A percentile compares a stretch with the other conserved stretches of the same genome.
phyloP scores from a whole-genome alignment of 352 stramenopile species.

The Globisporangium iwayamae region DNA sequence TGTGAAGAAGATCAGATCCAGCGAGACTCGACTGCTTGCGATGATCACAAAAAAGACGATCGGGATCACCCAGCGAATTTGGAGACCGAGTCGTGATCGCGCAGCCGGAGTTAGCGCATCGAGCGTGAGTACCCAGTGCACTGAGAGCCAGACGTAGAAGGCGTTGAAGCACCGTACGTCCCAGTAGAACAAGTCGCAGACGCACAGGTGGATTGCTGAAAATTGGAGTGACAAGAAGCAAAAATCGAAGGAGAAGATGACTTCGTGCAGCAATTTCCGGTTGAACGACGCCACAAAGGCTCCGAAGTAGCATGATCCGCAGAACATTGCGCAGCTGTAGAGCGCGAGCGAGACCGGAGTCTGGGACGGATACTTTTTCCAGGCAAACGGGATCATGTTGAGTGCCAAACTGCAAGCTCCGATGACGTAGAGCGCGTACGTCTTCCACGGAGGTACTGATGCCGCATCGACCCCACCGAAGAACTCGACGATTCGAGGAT shows the following conservation, averaged over 20 bases:
- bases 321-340: background rate
- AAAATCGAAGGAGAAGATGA: slow-evolving; percentile 26
- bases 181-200: slow-evolving; percentile 28
- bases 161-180: slow-evolving; percentile 9
- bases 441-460: background rate
- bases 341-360: background rate
- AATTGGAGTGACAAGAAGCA: slow-evolving; percentile 29
- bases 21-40: background rate
- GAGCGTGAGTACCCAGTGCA: slow-evolving; percentile 23
- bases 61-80: background rate
- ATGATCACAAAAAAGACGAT: slow-evolving; percentile 2
- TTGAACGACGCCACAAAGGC: slow-evolving; percentile 7
- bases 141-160: slow-evolving; percentile 16
- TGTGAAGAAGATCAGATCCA: slow-evolving; percentile 4
- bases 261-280: slow-evolving; percentile 1
- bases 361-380: background rate
- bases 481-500: background rate
- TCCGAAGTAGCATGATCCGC: background rate
- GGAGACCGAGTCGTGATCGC: slow-evolving; percentile 11
- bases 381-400: background rate
- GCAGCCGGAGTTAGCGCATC: slow-evolving; percentile 22
- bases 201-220: slow-evolving; percentile 12
- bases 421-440: background rate
- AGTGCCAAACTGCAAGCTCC: background rate
- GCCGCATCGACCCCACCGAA: background rate